Conservation (phyloP, 176 grass and related monocot species). For the Hordeum marinum region DNA sequence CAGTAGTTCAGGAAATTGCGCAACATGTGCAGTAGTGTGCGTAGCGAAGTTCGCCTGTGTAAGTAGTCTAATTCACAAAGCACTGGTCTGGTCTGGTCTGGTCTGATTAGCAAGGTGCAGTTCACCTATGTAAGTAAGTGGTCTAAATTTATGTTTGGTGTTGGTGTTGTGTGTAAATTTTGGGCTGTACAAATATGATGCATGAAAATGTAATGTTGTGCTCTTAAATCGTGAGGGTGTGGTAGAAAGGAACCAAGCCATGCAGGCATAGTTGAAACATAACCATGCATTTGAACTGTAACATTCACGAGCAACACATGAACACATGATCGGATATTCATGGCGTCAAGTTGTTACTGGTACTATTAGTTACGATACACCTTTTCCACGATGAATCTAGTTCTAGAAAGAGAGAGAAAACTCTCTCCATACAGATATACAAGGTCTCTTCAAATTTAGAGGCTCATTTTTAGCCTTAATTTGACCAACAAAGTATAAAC, state of each 20-base stretch:
- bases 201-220: constrained; percentile 5
- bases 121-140: not conserved
- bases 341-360: not conserved
- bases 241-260: not conserved
- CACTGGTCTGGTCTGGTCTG: not conserved
- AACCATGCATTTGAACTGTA: not conserved
- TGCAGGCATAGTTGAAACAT: not conserved
- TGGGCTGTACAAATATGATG: not conserved
- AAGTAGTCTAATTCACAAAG: too few relatives aligned
- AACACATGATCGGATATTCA: not conserved
- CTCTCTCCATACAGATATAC: too few relatives aligned
- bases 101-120: not conserved
- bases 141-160: not conserved
- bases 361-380: not conserved
- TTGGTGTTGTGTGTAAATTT: not conserved
- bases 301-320: not conserved
- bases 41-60: not conserved
- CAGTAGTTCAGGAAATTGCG: not conserved
- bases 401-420: too few relatives aligned
- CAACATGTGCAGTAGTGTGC: not conserved
- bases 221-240: not conserved
- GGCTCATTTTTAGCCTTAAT: too few relatives aligned
- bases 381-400: too few relatives aligned
- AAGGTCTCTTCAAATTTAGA: too few relatives aligned
- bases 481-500: too few relatives aligned